These are phyloP conservation scores for Gossypium longicalyx DNA, from an alignment of 345 rosid genomes.

Conservation along the genomic window DNA sequence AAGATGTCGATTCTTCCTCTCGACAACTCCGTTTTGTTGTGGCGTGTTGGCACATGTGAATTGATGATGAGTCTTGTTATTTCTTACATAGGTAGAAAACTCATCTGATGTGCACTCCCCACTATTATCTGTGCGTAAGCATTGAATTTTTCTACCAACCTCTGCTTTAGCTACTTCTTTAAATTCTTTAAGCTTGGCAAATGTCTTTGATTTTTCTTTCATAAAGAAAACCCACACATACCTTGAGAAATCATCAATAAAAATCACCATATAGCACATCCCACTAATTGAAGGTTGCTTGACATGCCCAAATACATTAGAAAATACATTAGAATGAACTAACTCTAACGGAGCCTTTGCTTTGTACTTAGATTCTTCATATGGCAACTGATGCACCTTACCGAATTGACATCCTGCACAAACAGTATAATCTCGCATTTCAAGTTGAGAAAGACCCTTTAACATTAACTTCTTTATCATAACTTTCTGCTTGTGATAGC, in stretches of 20 bases:
- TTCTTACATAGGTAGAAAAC: not conserved
- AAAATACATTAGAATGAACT: not conserved
- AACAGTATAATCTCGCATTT: no score
- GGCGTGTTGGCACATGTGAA: not conserved
- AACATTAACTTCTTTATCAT: no score
- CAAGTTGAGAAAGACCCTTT: no score
- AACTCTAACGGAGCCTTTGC: not conserved
- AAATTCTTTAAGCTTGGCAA: no score
- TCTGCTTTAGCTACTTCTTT: no score
- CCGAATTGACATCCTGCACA: not conserved
- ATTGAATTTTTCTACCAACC: not conserved
- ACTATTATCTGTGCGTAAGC: not conserved
- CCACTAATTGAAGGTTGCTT: no score
- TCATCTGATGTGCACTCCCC: not conserved
- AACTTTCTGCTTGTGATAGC: no score
- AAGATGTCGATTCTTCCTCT: not conserved
- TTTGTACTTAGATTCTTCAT: not conserved
- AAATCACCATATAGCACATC: no score
- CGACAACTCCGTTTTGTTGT: not conserved
- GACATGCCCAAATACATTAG: not conserved
- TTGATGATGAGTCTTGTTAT: not conserved
- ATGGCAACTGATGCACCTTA: not conserved
- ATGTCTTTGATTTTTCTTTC: no score
- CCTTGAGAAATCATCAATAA: no score
- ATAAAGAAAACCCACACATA: no score